A percentile compares a stretch with the other conserved stretches of the same genome.
Evolutionary conservation across 495 filamentous ascomycete species (phyloP).

Genomic region (Pseudotulostoma volvatum): DNA sequence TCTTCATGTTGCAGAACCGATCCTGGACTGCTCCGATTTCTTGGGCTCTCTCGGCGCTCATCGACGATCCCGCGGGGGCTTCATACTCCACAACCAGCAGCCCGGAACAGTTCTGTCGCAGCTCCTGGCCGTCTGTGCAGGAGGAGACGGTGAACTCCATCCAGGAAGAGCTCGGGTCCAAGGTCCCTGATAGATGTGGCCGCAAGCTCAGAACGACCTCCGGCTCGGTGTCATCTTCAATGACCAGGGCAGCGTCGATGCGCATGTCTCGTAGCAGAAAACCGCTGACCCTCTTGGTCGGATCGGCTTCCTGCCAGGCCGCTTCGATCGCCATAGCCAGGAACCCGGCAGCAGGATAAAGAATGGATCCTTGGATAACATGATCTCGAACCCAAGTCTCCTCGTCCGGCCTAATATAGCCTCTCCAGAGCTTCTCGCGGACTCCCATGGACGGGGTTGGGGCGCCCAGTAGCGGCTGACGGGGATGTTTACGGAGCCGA

Average conservation of each 20-base stretch:
- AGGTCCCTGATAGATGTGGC: neutral
- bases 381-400: constrained; percentile 20
- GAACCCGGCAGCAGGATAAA: constrained; percentile 16
- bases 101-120: neutral
- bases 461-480: constrained; percentile 3
- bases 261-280: constrained; percentile 20
- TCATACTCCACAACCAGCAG: neutral
- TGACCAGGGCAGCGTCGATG: constrained; percentile 24
- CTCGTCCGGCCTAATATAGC: constrained; percentile 7
- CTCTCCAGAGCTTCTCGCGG: constrained; percentile 8
- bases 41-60: neutral
- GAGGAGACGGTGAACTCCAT: neutral
- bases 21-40: neutral
- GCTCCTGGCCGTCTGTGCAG: neutral
- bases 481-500: constrained; percentile 3
- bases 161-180: neutral
- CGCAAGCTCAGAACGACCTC: constrained; percentile 1
- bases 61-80: neutral
- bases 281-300: constrained; percentile 4
- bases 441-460: neutral
- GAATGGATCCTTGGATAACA: constrained; percentile 5
- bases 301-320: constrained; percentile 3
- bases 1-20: neutral
- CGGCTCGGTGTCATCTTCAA: constrained; percentile 7
- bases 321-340: constrained; percentile 17